These are phyloP conservation scores for Extremus antarcticus DNA, from an alignment of 495 filamentous ascomycete species.

Conservation along the genomic window DNA sequence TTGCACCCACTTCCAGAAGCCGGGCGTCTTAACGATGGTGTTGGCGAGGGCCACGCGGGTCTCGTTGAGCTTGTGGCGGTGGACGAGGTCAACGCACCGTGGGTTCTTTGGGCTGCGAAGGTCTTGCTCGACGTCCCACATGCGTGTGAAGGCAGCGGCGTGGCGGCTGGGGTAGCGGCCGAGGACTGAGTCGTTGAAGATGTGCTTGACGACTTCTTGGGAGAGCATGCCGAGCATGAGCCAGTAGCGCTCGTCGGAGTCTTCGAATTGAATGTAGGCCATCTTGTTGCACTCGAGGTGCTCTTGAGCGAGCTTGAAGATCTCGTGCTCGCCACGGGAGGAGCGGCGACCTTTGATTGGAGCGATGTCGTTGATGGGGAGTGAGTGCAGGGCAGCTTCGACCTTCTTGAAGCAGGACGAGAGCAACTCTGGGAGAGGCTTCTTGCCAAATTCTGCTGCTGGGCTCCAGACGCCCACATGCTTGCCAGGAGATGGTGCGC, in stretches of 20 bases:
- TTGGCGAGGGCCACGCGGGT: conserved; percentile 3
- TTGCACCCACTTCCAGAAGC: conserved; percentile 14
- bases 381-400: not conserved
- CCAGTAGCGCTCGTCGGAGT: not conserved
- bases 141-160: not conserved
- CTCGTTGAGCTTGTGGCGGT: not conserved
- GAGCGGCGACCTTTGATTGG: not conserved
- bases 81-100: not conserved
- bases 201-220: conserved; percentile 2
- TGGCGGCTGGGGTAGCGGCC: not conserved
- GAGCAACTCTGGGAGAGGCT: not conserved
- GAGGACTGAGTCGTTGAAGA: conserved; percentile 1
- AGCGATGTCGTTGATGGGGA: not conserved
- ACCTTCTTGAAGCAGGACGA: not conserved
- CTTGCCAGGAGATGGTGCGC: not conserved
- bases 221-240: not conserved
- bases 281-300: not conserved
- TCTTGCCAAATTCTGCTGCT: not conserved
- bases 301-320: not conserved
- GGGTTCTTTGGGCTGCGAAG: not conserved
- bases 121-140: not conserved
- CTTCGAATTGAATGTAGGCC: not conserved
- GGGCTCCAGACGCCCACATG: not conserved
- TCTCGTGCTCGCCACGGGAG: not conserved
- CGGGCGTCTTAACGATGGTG: conserved; percentile 6